A percentile compares a stretch with the other conserved stretches of the same genome.
These are phyloP conservation scores for Metarhizium robertsii DNA, from an alignment of 2,329 filamentous ascomycete species.

Conservation along the genomic window DNA sequence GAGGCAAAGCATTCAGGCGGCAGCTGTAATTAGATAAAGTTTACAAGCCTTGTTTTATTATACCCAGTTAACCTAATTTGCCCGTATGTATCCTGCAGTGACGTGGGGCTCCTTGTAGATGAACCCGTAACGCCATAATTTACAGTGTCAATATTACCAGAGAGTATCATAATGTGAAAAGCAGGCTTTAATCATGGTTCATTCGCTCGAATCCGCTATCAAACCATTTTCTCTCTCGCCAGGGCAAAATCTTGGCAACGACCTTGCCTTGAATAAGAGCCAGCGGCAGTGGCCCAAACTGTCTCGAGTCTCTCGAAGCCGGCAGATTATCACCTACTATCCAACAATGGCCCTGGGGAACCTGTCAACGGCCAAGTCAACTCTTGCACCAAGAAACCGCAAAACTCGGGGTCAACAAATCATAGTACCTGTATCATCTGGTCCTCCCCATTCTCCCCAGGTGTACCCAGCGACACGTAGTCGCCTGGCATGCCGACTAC, in stretches of 20 bases:
- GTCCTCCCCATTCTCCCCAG: slow-evolving; percentile 34
- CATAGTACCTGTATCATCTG: slow-evolving; percentile 55
- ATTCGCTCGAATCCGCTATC: slow-evolving; percentile 31
- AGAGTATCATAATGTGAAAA: background rate
- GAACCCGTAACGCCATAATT: background rate
- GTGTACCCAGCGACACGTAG: slow-evolving; percentile 59
- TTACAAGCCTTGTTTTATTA: slow-evolving; percentile 15
- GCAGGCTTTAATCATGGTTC: slow-evolving; percentile 5
- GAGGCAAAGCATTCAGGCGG: slow-evolving; percentile 9
- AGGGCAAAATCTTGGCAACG: slow-evolving; percentile 50
- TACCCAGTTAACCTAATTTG: slow-evolving; percentile 9
- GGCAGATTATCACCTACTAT: slow-evolving; percentile 80
- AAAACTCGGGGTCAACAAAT: background rate
- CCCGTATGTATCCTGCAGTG: background rate
- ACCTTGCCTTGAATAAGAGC: slow-evolving; percentile 79
- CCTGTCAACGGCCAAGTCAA: slow-evolving; percentile 36
- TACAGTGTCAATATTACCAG: background rate
- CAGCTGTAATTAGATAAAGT: slow-evolving; percentile 26
- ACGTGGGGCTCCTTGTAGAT: background rate
- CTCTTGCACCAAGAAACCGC: background rate
- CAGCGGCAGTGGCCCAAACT: slow-evolving; percentile 79
- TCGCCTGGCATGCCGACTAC: slow-evolving; percentile 69
- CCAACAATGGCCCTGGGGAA: slow-evolving; percentile 89
- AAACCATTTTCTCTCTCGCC: slow-evolving; percentile 41
- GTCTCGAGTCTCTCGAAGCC: slow-evolving; percentile 76